Evolutionary conservation across 768 basidiomycete genomes (phyloP), one percentile per base, ranked within the genome.

Genomic region (Termitomyces sp.): DNA sequence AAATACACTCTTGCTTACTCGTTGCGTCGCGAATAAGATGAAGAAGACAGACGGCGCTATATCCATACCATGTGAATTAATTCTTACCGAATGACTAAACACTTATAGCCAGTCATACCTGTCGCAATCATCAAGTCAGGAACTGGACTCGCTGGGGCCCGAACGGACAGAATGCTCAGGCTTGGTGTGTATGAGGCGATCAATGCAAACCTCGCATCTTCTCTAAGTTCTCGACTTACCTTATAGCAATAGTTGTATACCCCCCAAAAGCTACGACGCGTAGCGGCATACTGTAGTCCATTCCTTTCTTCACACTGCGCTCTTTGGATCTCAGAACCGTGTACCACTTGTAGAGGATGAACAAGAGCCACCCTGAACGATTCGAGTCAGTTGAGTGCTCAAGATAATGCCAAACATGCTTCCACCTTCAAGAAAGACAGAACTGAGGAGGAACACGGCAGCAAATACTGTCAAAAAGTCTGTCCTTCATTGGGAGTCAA

Each of bases 21-120:
- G 67, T 62, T 80, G 80, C 1, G 80, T 77, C 1, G 72, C 79
- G 61, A 82, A 82, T 44, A 80, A 74, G 34, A 80, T 29, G n/a
- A 80, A 66, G 13, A 77, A 64, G 26, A 77, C 68, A 3, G 70
- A 76, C 5, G 78, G 70, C 55, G 77, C 81, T 82, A 59, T 16
- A 24, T 44, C 22, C 41, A 33, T 39, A 49, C 37, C 26, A 26
- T 29, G 36, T 36, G 57, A 36, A 26, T 44, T 42, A 24, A 26
- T n/a, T 7, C 18, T 41, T 20, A 41, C n/a, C n/a, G 5, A 20
- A 41, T 41, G n/a, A 20, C 8, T 39, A 15, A 33, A 41, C 39
- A n/a, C 39, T 20, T 26, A 22, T 28, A 31, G 26, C 10, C 46
- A 4, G 33, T 61, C 73, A 29, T 61, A 80, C 79, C 78, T 33